Conservation (phyloP, 2,329 filamentous ascomycete genomes). For the Dendrostoma leiphaemia region DNA sequence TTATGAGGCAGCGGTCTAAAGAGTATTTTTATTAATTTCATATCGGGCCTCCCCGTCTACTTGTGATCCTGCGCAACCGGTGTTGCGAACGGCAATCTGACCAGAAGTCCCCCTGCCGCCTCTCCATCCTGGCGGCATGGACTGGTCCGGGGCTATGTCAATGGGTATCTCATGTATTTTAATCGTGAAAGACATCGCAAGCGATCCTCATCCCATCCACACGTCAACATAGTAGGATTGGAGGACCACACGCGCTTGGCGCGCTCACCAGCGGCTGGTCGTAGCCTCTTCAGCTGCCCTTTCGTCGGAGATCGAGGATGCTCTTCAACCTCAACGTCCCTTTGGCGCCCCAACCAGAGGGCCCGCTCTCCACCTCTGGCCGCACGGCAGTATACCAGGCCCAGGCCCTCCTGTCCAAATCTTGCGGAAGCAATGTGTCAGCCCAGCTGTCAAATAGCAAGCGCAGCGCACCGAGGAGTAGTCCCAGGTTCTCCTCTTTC, state of each 20-base stretch:
- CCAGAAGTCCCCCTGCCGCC: too few relatives aligned
- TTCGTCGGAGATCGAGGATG: slow-evolving; percentile 61
- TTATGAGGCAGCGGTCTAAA: neutral
- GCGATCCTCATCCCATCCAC: neutral
- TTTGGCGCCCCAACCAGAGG: slow-evolving; percentile 81
- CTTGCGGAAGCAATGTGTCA: slow-evolving; percentile 55
- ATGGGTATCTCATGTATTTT: neutral
- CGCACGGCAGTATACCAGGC: slow-evolving; percentile 76
- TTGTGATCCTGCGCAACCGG: too few relatives aligned
- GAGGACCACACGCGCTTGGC: neutral
- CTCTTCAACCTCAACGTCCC: slow-evolving; percentile 64
- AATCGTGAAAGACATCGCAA: neutral
- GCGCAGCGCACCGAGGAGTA: slow-evolving; percentile 69
- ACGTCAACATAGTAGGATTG: neutral
- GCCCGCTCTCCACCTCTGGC: slow-evolving; percentile 72
- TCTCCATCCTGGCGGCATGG: too few relatives aligned
- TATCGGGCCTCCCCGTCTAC: too few relatives aligned
- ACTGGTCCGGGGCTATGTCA: too few relatives aligned
- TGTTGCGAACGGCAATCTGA: too few relatives aligned
- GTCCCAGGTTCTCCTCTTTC: slow-evolving; percentile 66
- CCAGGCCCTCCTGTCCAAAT: slow-evolving; percentile 77
- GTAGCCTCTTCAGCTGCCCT: slow-evolving; percentile 4
- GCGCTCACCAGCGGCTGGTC: neutral
- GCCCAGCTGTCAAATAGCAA: slow-evolving; percentile 74
- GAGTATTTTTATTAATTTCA: too few relatives aligned